Evolutionary conservation across 805 yeast genomes (phyloP), one percentile per base, ranked within the genome.

Genomic region (fission yeast (Schizosaccharomyces pombe)): DNA sequence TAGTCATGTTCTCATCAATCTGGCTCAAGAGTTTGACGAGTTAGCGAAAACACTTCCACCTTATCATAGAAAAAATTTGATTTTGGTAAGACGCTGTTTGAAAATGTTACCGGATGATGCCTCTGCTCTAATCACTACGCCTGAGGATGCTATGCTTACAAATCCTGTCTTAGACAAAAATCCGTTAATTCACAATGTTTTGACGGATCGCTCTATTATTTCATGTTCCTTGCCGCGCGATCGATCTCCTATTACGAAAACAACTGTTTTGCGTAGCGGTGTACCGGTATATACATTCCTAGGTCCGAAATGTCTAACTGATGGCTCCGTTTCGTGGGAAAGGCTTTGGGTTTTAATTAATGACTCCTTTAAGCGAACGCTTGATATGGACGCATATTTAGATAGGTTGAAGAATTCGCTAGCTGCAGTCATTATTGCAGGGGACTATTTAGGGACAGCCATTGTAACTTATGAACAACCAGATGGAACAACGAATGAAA

Each of bases 361-460:
- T 57, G 82, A 79, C 59, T 85, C 95, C 2, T 91, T 91, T 62
- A 78, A 80, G 3, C 77, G 78, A 57, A 62, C 73, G 2, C 65
- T 91, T n/a, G 78, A 85, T 60, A 61, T 77, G 55, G 73, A 76
- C 0, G 79, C 76, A 58, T 91, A 87, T 62, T 66, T 85, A 26
- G 57, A 69, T 2, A 70, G 98, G 53, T 73, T 91, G 37, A 73
- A 78, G 57, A 71, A 77, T 1, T 70, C 71, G 1, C 70, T 89
- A 3, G 87, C 95, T 0, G 81, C 83, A 0, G 65, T 91, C 9
- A 79, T 91, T 14, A 74, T 91, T 12, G 85, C 89, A 2, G 97
- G 97, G 0, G 91, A 89, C 62, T 91, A 91, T 64, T 95, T 87
- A 59, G 97, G 97, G 2, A 86, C 85, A 16, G 96, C 97, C 0